Conservation (phyloP, 768 basidiomycete genomes). For the Termitomyces sp. region DNA sequence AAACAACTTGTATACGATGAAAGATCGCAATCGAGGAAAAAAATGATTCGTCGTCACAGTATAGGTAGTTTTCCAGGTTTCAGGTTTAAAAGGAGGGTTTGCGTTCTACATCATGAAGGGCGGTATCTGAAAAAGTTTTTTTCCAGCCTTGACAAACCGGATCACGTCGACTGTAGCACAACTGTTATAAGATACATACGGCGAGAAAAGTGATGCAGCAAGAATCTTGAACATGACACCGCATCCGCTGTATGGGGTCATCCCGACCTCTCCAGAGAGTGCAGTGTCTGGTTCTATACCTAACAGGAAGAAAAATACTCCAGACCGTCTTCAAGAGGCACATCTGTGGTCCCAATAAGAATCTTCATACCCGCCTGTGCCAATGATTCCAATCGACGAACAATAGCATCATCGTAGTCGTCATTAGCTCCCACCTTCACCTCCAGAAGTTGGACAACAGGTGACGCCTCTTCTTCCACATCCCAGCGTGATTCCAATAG, state of each 20-base stretch:
- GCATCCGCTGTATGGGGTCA: neutral
- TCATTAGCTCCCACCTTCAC: constrained; percentile 11
- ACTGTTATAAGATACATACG: neutral
- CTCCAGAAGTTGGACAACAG: constrained; percentile 7
- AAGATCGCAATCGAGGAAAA: neutral
- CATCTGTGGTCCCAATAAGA: constrained; percentile 9
- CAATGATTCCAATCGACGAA: constrained; percentile 13
- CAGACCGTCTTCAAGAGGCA: constrained; percentile 10
- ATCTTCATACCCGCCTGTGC: constrained; percentile 16
- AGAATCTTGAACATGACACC: neutral
- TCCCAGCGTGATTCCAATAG: constrained; percentile 29
- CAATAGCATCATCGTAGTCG: constrained; percentile 13
- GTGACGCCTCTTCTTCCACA: neutral
- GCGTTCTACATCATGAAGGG: neutral
- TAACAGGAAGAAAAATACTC: constrained; percentile 12
- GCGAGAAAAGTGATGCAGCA: neutral
- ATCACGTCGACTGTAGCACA: neutral
- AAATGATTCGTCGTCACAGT: neutral
- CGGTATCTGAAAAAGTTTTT: neutral
- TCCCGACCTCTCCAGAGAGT: neutral
- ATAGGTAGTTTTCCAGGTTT: neutral
- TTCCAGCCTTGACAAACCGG: neutral
- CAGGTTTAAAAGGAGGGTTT: neutral
- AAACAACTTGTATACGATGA: neutral
- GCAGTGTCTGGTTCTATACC: neutral